phyloP scores from a whole-genome alignment of 2,329 filamentous ascomycete species.

The Cercospora berteroae region DNA sequence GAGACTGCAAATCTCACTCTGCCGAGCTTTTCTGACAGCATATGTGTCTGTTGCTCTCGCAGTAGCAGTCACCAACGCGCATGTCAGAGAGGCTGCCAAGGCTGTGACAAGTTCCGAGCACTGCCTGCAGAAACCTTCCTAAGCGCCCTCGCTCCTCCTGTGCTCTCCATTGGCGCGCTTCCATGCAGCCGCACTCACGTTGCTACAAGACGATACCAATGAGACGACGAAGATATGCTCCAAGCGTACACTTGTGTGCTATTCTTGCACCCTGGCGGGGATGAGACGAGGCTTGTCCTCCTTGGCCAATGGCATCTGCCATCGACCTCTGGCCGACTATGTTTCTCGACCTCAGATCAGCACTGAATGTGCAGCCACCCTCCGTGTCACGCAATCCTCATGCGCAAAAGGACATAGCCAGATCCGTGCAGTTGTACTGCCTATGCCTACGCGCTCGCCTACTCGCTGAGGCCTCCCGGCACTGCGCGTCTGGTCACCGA shows the following conservation, averaged over 20 bases:
- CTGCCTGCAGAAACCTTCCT: conserved; percentile 4
- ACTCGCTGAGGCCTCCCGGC: conserved; percentile 25
- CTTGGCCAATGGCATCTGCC: conserved; percentile 20
- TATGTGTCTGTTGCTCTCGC: background rate
- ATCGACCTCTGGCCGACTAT: conserved; percentile 7
- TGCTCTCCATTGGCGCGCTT: conserved; percentile 7
- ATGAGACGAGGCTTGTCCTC: conserved; percentile 10
- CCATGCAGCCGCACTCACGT: conserved; percentile 13
- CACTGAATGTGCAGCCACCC: conserved; percentile 16
- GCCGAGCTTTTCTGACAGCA: background rate
- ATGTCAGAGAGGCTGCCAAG: background rate
- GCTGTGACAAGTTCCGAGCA: background rate
- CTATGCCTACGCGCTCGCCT: conserved; percentile 24
- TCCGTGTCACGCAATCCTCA: conserved; percentile 13
- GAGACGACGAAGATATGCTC: background rate
- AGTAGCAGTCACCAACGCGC: background rate
- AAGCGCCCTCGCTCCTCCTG: conserved; percentile 4
- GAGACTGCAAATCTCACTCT: background rate
- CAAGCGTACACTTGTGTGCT: conserved; percentile 8
- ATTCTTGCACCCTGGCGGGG: conserved; percentile 12
- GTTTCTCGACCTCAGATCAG: conserved; percentile 15
- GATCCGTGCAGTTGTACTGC: conserved; percentile 15
- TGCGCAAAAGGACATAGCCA: conserved; percentile 13
- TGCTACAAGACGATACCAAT: conserved; percentile 7
- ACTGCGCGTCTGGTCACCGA: conserved; percentile 17